phyloP scores from a whole-genome alignment of 164 flowering plant species.

The Annona cherimola region DNA sequence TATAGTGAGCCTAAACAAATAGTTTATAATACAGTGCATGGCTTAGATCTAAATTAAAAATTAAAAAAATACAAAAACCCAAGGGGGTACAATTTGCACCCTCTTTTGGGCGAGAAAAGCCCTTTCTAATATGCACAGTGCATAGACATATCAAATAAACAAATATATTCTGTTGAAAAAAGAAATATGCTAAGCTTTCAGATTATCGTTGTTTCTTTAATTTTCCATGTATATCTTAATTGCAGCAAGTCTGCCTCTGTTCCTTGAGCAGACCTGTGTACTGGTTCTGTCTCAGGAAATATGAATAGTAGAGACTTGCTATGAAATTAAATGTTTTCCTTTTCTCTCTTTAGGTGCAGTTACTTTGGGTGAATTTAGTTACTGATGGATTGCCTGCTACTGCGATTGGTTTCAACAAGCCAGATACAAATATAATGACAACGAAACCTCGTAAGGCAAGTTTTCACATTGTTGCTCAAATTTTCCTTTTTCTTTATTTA shows the following conservation, averaged over 20 bases:
- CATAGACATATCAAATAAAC: no score
- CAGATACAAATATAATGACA: conserved; percentile 95
- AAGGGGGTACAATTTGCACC: no score
- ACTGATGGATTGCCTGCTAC: conserved; percentile 99
- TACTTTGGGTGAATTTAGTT: conserved; percentile 97
- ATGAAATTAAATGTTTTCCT: conserved; percentile 1
- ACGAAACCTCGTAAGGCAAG: conserved; percentile 92
- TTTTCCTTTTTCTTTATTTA: not conserved
- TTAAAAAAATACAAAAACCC: no score
- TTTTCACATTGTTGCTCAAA: conserved; percentile 1
- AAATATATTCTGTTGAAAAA: not conserved
- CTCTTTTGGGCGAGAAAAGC: no score
- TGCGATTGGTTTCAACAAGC: conserved; percentile 97
- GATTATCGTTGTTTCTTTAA: no score
- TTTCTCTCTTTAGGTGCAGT: conserved; percentile 63
- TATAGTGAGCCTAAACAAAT: no score
- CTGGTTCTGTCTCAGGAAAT: not conserved
- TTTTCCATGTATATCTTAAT: no score
- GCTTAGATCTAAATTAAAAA: no score
- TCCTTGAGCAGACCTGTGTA: not conserved
- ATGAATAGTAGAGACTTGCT: conserved; percentile 1
- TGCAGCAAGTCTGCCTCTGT: not conserved
- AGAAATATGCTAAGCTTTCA: not conserved
- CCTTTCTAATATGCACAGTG: no score
- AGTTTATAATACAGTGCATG: no score